Percentiles rank a stretch among this genome's conserved stretches.
Conservation (phyloP, 495 filamentous ascomycete genomes). For the Hypoxylon crocopeplum region DNA sequence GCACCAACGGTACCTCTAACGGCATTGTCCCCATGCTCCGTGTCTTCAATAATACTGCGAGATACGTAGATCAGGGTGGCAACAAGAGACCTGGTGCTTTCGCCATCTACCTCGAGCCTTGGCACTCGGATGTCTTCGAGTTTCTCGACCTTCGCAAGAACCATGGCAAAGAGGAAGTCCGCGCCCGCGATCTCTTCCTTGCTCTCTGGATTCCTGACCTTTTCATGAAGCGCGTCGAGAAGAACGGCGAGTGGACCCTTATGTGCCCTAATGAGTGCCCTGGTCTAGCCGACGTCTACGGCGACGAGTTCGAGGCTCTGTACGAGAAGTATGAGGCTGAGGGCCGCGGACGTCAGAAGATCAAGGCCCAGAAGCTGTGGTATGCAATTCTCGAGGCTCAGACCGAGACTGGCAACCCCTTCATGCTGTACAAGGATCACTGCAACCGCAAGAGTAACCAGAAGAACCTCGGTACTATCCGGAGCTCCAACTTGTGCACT, state of each 20-base stretch:
- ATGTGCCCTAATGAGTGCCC: conserved; percentile 97
- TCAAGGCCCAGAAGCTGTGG: conserved; percentile 99
- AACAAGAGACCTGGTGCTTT: conserved; percentile 99
- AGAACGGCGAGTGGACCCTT: conserved; percentile 93
- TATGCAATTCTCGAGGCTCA: conserved; percentile 97
- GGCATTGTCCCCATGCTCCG: conserved; percentile 97
- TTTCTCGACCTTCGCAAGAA: conserved; percentile 99
- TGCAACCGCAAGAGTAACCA: conserved; percentile 99
- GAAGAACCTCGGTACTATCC: conserved; percentile 97
- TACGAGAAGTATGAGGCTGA: conserved; percentile 94
- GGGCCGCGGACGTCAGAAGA: conserved; percentile 83
- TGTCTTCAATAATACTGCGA: conserved; percentile 98
- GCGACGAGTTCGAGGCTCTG: conserved; percentile 94
- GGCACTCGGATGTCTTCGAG: conserved; percentile 97
- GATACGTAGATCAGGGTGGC: conserved; percentile 98
- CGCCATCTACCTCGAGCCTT: conserved; percentile 98
- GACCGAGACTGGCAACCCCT: conserved; percentile 98
- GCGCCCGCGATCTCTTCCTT: conserved; percentile 96
- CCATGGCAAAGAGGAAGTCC: conserved; percentile 97
- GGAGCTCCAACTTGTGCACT: conserved; percentile 97
- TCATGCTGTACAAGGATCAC: conserved; percentile 99
- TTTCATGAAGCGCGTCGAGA: conserved; percentile 99
- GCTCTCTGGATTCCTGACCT: conserved; percentile 98
- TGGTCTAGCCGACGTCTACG: conserved; percentile 93
- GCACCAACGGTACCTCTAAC: conserved; percentile 97